Base-by-base conservation (phyloP, 805 yeast species). In the Blastobotrys robertii region DNA sequence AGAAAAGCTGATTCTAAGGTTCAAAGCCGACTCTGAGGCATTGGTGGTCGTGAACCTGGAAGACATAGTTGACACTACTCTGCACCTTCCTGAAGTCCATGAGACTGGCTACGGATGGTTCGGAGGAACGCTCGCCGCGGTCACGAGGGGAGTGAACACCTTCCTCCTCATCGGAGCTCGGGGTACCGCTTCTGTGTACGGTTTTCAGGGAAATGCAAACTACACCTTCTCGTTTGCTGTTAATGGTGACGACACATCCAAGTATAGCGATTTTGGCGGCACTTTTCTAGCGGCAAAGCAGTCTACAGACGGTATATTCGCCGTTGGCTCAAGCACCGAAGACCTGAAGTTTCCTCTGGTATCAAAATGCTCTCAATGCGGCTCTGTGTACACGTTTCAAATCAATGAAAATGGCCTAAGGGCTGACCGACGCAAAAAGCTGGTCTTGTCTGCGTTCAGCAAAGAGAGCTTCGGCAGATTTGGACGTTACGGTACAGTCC, bases 301-400 rank as follows among this genome's bases (percentile, higher is more conserved):
- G 6, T 54, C 53, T 11, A 48, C 50, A 8, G 25, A 19, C 25
- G 25, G 25, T 19, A 51, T 51, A 42, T 38, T 71, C 50, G 65
- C 51, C 44, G 28, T 56, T 49, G 54, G 65, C 44, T 56, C 64
- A 4, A 56, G 56, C 15, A 48, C 60, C 2, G 59, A 56, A 30
- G 45, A 68, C 0, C 25, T 19, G 25, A 19, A 19, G 25, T 19
- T 19, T 6, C 25, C 25, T 4, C 25, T 19, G 25, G 43, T 53
- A 8, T 56, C 22, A 13, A 15, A n/a, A 11, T 60, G 68, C 46
- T 39, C 54, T 8, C 59, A 65, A 33, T 60, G 71, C 39, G 82
- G 81, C 2, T 57, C 64, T 2, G 62, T 67, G 0, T 63, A 65
- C 44, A 45, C 66, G 2, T 70, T 65, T 50, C 42, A 56, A 38